Evolutionary conservation across 768 basidiomycete genomes (phyloP).

Genomic region (Strobilomyces dryophilus): DNA sequence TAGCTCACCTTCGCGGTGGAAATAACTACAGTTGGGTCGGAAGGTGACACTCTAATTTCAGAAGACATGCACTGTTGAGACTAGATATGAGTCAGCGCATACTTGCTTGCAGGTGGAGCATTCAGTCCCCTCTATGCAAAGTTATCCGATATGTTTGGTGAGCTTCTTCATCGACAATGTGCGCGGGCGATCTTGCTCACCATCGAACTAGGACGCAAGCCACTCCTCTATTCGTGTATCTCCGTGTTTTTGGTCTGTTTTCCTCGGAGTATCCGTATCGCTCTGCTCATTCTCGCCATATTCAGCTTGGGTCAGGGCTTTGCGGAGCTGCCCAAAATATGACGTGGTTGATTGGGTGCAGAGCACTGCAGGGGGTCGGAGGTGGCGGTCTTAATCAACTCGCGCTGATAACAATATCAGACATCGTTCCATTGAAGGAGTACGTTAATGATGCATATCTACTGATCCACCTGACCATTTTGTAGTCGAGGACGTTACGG

Average conservation of each 20-base stretch:
- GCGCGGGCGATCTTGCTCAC: neutral
- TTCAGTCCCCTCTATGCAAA: constrained; percentile 75
- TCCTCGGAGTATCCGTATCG: no score
- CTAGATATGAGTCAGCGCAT: constrained; percentile 44
- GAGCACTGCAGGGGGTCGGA: constrained; percentile 55
- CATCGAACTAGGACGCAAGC: constrained; percentile 50
- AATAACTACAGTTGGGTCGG: constrained; percentile 69
- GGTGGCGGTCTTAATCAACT: constrained; percentile 51
- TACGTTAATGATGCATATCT: constrained; percentile 14
- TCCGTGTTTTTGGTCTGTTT: constrained; percentile 56
- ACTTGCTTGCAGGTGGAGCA: constrained; percentile 66
- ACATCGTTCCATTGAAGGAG: constrained; percentile 81
- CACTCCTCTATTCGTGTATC: constrained; percentile 64
- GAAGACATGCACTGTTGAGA: neutral
- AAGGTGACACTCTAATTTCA: constrained; percentile 35
- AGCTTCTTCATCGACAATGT: neutral
- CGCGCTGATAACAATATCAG: constrained; percentile 73
- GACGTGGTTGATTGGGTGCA: constrained; percentile 69
- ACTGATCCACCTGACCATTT: neutral
- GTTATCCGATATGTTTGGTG: constrained; percentile 53
- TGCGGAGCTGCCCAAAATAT: constrained; percentile 79
- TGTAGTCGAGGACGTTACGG: constrained; percentile 72
- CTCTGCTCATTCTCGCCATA: neutral
- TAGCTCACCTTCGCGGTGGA: constrained; percentile 55
- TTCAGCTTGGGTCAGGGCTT: constrained; percentile 69